phyloP scores from a whole-genome alignment of 2,329 filamentous ascomycete species.

The Cucurbitaria berberidis region DNA sequence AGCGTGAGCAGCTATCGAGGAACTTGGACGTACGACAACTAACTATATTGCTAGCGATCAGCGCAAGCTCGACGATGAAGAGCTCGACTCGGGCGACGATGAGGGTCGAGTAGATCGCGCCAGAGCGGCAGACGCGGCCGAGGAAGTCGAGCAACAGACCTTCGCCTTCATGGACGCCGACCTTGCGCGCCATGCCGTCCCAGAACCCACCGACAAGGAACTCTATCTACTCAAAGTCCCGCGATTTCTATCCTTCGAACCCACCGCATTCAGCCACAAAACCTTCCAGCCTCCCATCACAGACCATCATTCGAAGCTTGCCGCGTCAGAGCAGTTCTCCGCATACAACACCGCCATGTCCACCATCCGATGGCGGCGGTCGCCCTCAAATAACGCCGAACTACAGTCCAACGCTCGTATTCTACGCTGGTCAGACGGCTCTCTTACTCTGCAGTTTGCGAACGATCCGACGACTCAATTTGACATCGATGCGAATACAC shows the following conservation, averaged over 20 bases:
- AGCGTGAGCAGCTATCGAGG: constrained; percentile 47
- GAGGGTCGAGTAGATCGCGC: constrained; percentile 68
- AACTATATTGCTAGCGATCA: constrained; percentile 37
- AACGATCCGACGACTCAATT: constrained; percentile 72
- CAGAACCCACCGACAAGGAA: constrained; percentile 73
- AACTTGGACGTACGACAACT: constrained; percentile 10
- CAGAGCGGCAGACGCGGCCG: constrained; percentile 51
- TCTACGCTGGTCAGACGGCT: constrained; percentile 80
- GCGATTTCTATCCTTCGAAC: constrained; percentile 72
- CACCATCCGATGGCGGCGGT: constrained; percentile 72
- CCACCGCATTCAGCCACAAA: constrained; percentile 69
- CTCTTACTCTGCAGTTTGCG: constrained; percentile 75
- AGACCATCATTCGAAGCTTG: constrained; percentile 60
- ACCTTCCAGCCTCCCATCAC: constrained; percentile 69
- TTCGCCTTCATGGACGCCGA: constrained; percentile 67
- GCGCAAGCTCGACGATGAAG: constrained; percentile 66
- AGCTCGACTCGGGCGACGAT: constrained; percentile 68
- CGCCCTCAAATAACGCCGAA: constrained; percentile 67
- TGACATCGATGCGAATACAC: constrained; percentile 72
- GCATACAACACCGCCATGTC: constrained; percentile 69
- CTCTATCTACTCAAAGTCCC: constrained; percentile 77
- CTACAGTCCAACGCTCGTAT: constrained; percentile 78
- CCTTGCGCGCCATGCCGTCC: constrained; percentile 71
- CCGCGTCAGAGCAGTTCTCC: constrained; percentile 58
- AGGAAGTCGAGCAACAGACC: constrained; percentile 61